phyloP scores from a whole-genome alignment of 2,329 filamentous ascomycete species.

The Bipolaris zeicola region DNA sequence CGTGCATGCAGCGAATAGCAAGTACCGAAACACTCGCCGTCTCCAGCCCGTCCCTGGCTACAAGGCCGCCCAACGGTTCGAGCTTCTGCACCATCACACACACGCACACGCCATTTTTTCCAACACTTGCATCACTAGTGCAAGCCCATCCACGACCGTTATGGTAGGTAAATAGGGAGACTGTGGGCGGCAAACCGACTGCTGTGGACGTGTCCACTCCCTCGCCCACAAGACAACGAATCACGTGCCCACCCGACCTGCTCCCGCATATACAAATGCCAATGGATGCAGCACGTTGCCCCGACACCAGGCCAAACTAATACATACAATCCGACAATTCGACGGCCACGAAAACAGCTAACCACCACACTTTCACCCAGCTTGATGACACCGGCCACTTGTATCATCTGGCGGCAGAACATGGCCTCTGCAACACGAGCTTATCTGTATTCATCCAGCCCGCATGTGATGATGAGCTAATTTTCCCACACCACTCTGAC shows the following conservation, averaged over 20 bases:
- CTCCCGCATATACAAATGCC: constrained; percentile 48
- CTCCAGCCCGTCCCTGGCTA: constrained; percentile 29
- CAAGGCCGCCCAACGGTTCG: constrained; percentile 31
- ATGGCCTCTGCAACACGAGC: constrained; percentile 53
- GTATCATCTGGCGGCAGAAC: constrained; percentile 45
- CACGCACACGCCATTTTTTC: constrained; percentile 22
- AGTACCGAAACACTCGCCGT: constrained; percentile 21
- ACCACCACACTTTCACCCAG: constrained; percentile 58
- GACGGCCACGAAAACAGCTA: constrained; percentile 56
- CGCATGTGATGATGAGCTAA: not conserved
- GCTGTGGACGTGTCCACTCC: not conserved
- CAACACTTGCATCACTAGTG: constrained; percentile 26
- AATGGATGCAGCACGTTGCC: constrained; percentile 47
- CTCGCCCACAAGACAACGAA: constrained; percentile 37
- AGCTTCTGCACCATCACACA: constrained; percentile 19
- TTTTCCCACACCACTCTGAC: constrained; percentile 51
- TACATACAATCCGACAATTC: constrained; percentile 32
- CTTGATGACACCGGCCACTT: constrained; percentile 54
- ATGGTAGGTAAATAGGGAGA: constrained; percentile 23
- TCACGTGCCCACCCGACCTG: constrained; percentile 56
- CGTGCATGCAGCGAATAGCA: constrained; percentile 13
- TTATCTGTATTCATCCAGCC: not conserved
- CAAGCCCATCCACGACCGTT: constrained; percentile 27
- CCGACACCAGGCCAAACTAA: constrained; percentile 43
- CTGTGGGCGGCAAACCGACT: not conserved